Evolutionary conservation across 371 early-diverging fungal species (phyloP), one percentile per base, ranked within the genome.

Genomic region (Mucor mucedo): DNA sequence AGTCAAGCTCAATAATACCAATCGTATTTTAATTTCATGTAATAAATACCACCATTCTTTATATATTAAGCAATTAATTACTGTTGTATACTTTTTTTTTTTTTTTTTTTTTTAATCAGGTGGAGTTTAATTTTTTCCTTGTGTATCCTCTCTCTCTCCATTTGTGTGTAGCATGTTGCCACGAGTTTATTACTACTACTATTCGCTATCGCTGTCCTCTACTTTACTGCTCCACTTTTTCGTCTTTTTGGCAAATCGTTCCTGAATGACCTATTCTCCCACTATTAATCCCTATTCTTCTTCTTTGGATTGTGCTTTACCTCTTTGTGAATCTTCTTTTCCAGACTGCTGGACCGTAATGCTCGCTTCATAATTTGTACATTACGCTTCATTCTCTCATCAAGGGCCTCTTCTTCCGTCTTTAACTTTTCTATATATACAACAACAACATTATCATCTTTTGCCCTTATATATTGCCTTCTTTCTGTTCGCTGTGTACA

Each of bases 311-410:
- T 32, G 7, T 16, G 9, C 53, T 53, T 63, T 73, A 73, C 79
- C 60, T 71, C 53, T 44, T 62, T 66, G 52, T 76, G 62, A 32
- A 73, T 69, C 59, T 67, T 58, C 41, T 66, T 76, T 68, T 81
- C 82, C 21, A 67, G 53, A 7, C 60, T 59, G 41, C 68, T 72
- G 7, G 78, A 69, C 61, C 71, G 69, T 52, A 76, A 58, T 16
- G 67, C 71, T 27, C 63, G 62, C 35, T 72, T 63, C 63, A 81
- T 65, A 4, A 76, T 48, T 48, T 63, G 64, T 7, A 81, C 68
- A 48, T 76, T 81, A 11, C 73, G 62, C 47, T 71, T 71, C 45
- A 81, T 49, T 45, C 66, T 69, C 29, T 78, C 73, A 1, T 81
- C 71, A 10, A 59, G 32, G 35, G 65, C 65, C 21, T 62, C 28